Conservation (phyloP, 1,284 basidiomycete genomes). For the Puccinia novopanici region DNA sequence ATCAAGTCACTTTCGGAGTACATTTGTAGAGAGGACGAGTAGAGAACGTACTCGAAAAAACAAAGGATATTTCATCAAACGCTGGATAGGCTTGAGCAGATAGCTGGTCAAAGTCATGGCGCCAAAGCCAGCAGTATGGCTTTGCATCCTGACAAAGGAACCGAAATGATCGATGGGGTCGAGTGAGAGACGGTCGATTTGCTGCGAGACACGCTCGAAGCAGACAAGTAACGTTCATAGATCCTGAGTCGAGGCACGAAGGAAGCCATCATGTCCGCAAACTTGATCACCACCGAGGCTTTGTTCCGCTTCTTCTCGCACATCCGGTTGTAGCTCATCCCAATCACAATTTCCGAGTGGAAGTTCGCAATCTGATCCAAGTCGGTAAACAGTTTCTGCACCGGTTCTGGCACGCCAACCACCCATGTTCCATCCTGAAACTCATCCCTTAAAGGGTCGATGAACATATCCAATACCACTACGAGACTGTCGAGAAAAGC, state of each 20-base stretch:
- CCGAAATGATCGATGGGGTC: conserved; percentile 67
- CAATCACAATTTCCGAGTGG: neutral
- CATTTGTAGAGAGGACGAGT: conserved; percentile 55
- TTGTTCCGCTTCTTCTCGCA: conserved; percentile 15
- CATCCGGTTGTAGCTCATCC: conserved; percentile 10
- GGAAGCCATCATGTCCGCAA: conserved; percentile 67
- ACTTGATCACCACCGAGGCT: conserved; percentile 59
- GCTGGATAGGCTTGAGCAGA: conserved; percentile 73
- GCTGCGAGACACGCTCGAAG: conserved; percentile 67
- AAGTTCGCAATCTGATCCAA: conserved; percentile 72
- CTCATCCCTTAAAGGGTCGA: conserved; percentile 64
- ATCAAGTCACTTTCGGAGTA: conserved; percentile 61
- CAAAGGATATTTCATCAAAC: conserved; percentile 72
- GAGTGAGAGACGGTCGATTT: conserved; percentile 60
- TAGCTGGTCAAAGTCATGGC: conserved; percentile 70
- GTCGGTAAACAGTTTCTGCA: conserved; percentile 76
- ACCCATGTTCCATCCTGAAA: conserved; percentile 63
- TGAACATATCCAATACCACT: conserved; percentile 69
- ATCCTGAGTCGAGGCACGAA: conserved; percentile 66
- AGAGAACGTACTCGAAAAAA: conserved; percentile 69
- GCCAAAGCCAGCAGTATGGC: conserved; percentile 68
- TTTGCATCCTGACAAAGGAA: conserved; percentile 77
- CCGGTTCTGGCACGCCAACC: conserved; percentile 65
- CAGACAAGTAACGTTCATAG: conserved; percentile 79
- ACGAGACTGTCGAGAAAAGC: conserved; percentile 69